These are phyloP conservation scores for Candida michaelii DNA, from an alignment of 805 yeast genomes.

Conservation along the genomic window DNA sequence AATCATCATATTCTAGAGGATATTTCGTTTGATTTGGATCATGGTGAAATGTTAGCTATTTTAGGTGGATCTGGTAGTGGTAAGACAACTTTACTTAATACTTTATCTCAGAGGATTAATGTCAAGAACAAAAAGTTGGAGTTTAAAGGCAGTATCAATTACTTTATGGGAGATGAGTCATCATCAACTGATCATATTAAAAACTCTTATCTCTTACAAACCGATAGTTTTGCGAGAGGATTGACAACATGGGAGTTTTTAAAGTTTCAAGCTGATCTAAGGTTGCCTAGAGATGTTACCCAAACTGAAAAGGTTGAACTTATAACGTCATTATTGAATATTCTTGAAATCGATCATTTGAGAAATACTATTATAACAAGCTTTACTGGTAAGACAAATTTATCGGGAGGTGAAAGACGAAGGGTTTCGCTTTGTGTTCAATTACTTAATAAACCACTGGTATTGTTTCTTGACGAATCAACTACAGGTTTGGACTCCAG, in stretches of 20 bases:
- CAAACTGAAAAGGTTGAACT: constrained; percentile 44
- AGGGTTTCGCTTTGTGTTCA: constrained; percentile 78
- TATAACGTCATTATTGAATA: constrained; percentile 60
- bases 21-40: constrained; percentile 57
- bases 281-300: constrained; percentile 51
- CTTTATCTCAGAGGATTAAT: constrained; percentile 53
- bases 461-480: constrained; percentile 81
- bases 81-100: constrained; percentile 75
- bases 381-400: constrained; percentile 37
- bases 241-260: constrained; percentile 73
- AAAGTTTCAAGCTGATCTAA: constrained; percentile 66
- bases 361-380: constrained; percentile 57
- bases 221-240: constrained; percentile 69
- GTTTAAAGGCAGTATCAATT: constrained; percentile 45
- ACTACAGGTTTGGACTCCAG: constrained; percentile 85
- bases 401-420: constrained; percentile 85
- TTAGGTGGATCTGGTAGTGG: constrained; percentile 90
- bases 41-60: constrained; percentile 70
- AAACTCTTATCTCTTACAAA: constrained; percentile 71
- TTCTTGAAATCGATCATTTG: constrained; percentile 66
- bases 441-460: constrained; percentile 70
- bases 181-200: constrained; percentile 18
- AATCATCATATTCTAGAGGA: constrained; percentile 29
- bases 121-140: constrained; percentile 39
- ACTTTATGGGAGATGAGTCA: constrained; percentile 14